A percentile compares a stretch with the other conserved stretches of the same genome.
Evolutionary conservation across 2,329 filamentous ascomycete species (phyloP).

Genomic region (Penicillium sp.): DNA sequence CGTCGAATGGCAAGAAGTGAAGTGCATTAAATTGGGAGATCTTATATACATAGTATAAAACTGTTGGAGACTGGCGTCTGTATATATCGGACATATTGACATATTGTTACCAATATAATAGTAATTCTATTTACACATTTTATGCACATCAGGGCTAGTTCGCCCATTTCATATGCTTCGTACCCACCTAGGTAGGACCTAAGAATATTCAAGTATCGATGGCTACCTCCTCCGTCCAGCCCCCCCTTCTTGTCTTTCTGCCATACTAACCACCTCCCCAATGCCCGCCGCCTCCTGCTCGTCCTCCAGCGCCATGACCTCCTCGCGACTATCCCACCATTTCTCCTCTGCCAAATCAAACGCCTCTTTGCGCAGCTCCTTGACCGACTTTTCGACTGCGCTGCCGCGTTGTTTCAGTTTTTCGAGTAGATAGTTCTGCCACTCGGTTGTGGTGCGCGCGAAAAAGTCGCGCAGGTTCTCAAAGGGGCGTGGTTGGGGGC

Average conservation of each 20-base stretch:
- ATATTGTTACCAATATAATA: no score
- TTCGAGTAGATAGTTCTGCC: conserved; percentile 83
- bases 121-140: no score
- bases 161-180: no score
- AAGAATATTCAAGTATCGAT: no score
- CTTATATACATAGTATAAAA: no score
- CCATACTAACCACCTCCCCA: conserved; percentile 85
- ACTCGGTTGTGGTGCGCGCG: conserved; percentile 76
- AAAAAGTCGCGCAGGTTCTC: conserved; percentile 92
- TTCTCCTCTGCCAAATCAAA: conserved; percentile 92
- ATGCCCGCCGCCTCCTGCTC: conserved; percentile 95
- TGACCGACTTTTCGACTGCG: conserved; percentile 59
- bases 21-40: background rate
- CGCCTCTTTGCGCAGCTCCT: conserved; percentile 87
- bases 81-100: no score
- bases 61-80: no score
- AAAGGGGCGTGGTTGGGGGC: conserved; percentile 77
- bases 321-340: conserved; percentile 98
- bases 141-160: no score
- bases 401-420: conserved; percentile 65
- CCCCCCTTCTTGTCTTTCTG: conserved; percentile 58
- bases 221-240: conserved; percentile 44
- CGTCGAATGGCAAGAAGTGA: background rate
- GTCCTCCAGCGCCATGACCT: conserved; percentile 85
- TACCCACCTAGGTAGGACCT: no score